Conservation (phyloP, 371 early-diverging fungal genomes). For the Zychaea mexicana region DNA sequence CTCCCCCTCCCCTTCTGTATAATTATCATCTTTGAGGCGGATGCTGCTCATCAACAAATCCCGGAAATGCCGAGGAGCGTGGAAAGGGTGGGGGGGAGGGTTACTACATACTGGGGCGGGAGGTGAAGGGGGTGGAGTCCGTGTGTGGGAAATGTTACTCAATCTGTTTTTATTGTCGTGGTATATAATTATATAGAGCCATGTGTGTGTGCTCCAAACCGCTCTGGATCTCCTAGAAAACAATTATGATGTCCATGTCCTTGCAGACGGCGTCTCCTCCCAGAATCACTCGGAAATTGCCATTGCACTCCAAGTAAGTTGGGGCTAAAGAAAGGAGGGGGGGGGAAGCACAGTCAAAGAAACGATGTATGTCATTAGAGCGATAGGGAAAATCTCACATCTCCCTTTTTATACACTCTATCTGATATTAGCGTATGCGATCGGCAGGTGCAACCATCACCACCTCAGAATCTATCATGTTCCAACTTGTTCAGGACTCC, state of each 20-base stretch:
- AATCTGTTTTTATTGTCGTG: background rate
- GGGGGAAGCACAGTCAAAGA: background rate
- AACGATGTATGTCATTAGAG: too few species aligned
- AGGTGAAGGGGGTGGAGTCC: too few species aligned
- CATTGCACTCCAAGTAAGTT: conserved; percentile 79
- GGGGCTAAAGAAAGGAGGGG: background rate
- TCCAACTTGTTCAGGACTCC: conserved; percentile 87
- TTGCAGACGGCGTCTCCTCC: conserved; percentile 92
- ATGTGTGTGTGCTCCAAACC: conserved; percentile 94
- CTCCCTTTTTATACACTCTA: background rate
- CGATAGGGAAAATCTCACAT: background rate
- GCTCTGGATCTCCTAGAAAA: conserved; percentile 84
- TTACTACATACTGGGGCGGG: too few species aligned
- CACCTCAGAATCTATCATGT: conserved; percentile 90
- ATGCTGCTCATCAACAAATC: too few species aligned
- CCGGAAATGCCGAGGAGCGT: too few species aligned
- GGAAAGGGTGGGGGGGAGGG: too few species aligned
- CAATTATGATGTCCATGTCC: conserved; percentile 79
- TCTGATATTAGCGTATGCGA: conserved; percentile 75
- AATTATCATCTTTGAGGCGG: background rate
- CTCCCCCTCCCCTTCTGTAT: background rate
- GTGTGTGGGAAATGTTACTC: background rate
- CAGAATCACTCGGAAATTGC: conserved; percentile 82
- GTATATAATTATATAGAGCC: conserved; percentile 56
- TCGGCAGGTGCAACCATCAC: conserved; percentile 80